Base-by-base conservation (phyloP, 2,329 filamentous ascomycete genomes). In the Monosporascus sp. region DNA sequence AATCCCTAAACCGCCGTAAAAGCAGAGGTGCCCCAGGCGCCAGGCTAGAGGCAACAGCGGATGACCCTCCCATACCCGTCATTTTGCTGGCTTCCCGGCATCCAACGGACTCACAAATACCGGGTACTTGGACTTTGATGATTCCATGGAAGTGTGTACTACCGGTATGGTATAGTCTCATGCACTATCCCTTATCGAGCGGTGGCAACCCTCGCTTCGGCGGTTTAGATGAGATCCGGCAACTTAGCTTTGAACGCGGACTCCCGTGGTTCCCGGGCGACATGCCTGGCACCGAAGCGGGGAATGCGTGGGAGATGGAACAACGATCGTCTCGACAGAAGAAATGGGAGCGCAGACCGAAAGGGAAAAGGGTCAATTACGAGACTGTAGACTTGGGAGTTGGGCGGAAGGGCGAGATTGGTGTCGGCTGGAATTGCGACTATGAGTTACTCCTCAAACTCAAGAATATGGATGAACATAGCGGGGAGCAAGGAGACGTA, bases 91-190 rank as follows among this genome's bases (percentile, higher is more conserved):
- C 86, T 37, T 83, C 81, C 11, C 79, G 83, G 3, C 68, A 78
- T 9, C 67, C 72, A 11, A 63, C 68, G 1, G 71, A 72, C 38
- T 73, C 70, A 11, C 79, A 78, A 47, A 73, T 76, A 1, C 84
- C 87, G 48, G 87, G 87, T 0, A 85, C 79, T 0, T 97, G 91
- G 91, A 94, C 86, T 0, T 68, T 97, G 1, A 76, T 97, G 24
- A 79, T 94, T 3, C 94, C 94, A 0, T 97, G 93, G 91, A 91
- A 89, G 66, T 96, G 89, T 62, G 87, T 97, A 37, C 76, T 84
- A 37, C 84, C 90, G 0, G 77, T 97, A 35, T 99, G 94, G 94
- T 87, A 93, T 62, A 85, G 84, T 47, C 72, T 97, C 15, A 87
- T 96, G 72, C 91, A 91, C 65, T 91, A 86, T 55, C 89, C 90